Conservation (phyloP, 2,329 filamentous ascomycete genomes). For the Sporothrix curviconia region DNA sequence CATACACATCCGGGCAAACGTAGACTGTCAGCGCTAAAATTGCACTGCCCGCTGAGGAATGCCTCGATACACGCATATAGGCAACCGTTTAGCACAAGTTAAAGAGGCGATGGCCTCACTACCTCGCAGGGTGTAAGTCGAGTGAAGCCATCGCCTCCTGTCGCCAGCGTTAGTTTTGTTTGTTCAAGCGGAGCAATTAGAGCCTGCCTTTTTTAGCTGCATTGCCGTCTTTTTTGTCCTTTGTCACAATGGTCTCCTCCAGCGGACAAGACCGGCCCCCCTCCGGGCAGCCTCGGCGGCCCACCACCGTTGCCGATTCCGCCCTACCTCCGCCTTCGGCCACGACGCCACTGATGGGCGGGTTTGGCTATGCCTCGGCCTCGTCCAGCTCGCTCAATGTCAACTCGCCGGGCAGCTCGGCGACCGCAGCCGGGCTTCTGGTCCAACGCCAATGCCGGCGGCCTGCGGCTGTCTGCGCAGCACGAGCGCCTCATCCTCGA, state of each 20-base stretch:
- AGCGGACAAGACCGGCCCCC: neutral
- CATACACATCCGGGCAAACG: neutral
- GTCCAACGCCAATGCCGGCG: neutral
- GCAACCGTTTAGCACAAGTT: slow-evolving; percentile 1
- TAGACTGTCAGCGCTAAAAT: neutral
- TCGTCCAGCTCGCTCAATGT: slow-evolving; percentile 1
- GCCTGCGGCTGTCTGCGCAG: slow-evolving; percentile 24
- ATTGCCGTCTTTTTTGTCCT: neutral
- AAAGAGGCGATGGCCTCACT: neutral
- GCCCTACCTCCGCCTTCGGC: neutral
- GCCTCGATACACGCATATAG: neutral
- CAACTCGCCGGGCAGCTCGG: neutral
- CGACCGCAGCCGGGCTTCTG: neutral
- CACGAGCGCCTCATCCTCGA: slow-evolving; percentile 35
- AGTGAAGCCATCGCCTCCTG: neutral
- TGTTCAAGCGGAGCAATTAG: neutral
- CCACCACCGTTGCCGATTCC: neutral
- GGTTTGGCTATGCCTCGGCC: neutral
- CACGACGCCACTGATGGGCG: neutral
- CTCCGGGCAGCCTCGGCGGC: neutral
- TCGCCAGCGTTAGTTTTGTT: neutral
- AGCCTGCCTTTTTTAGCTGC: neutral
- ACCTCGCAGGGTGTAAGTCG: neutral
- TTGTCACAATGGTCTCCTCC: neutral
- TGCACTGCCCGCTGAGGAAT: neutral